Evolutionary conservation across 805 yeast species (phyloP).

Genomic region (Phaffomyces opuntiae): DNA sequence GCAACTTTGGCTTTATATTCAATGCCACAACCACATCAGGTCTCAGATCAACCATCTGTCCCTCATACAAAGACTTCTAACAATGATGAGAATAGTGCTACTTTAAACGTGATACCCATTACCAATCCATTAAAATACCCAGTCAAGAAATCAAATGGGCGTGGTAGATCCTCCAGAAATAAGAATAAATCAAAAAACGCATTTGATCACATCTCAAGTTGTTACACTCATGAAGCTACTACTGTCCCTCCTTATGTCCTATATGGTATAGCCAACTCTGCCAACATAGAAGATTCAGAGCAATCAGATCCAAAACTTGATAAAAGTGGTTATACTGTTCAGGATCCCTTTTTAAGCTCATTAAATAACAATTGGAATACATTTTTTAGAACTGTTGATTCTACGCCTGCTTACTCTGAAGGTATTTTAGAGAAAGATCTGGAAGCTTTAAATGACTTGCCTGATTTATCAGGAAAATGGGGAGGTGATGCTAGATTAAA

Average conservation of each 20-base stretch:
- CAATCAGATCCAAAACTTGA: background rate
- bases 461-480: conserved; percentile 52
- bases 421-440: conserved; percentile 17
- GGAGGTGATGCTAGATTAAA: conserved; percentile 63
- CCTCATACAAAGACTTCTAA: background rate
- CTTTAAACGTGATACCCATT: too few relatives aligned
- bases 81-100: background rate
- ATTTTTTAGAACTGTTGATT: conserved; percentile 40
- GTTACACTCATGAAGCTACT: conserved; percentile 31
- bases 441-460: conserved; percentile 24
- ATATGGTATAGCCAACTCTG: conserved; percentile 36
- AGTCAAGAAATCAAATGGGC: background rate
- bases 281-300: conserved; percentile 15
- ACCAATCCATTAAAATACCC: too few relatives aligned
- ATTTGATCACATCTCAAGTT: conserved; percentile 20
- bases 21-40: too few relatives aligned
- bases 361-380: conserved; percentile 44
- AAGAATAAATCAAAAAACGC: conserved; percentile 6
- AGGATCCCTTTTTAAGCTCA: conserved; percentile 30
- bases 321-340: background rate
- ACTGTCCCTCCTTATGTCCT: conserved; percentile 62
- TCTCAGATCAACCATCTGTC: background rate
- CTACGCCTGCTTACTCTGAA: conserved; percentile 31
- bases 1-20: too few relatives aligned
- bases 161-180: background rate